Percentiles rank a stretch among this genome's conserved stretches.
phyloP scores from a whole-genome alignment of 495 filamentous ascomycete genomes.

The Lindgomyces ingoldianus region DNA sequence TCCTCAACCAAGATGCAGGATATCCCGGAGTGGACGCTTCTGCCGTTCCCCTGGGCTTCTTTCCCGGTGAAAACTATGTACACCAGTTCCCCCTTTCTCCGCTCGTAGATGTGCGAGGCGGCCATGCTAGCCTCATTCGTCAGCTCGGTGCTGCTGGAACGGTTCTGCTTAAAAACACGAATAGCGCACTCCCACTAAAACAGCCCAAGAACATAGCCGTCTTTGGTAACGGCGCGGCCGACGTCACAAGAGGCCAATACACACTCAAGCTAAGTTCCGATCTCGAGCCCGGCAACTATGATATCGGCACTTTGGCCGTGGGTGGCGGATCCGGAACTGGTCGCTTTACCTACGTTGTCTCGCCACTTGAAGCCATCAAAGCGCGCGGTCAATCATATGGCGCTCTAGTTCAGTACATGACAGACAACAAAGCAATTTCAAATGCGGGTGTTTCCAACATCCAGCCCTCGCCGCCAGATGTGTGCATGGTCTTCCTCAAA shows the following conservation, averaged over 20 bases:
- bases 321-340: slow-evolving; percentile 63
- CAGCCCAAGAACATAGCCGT: slow-evolving; percentile 57
- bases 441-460: slow-evolving; percentile 41
- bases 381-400: slow-evolving; percentile 19
- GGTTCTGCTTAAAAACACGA: slow-evolving; percentile 64
- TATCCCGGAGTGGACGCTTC: slow-evolving; percentile 36
- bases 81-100: slow-evolving; percentile 22
- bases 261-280: slow-evolving; percentile 35
- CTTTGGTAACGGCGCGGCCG: slow-evolving; percentile 64
- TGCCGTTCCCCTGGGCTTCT: slow-evolving; percentile 21
- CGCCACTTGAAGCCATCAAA: slow-evolving; percentile 62
- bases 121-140: slow-evolving; percentile 54
- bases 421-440: slow-evolving; percentile 47
- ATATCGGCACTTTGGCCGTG: slow-evolving; percentile 58
- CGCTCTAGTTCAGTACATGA: slow-evolving; percentile 39
- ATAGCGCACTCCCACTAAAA: slow-evolving; percentile 56
- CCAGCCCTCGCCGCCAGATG: slow-evolving; percentile 37
- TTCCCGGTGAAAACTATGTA: slow-evolving; percentile 9
- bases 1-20: slow-evolving; percentile 34
- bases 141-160: slow-evolving; percentile 59
- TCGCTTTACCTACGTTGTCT: slow-evolving; percentile 53
- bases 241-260: slow-evolving; percentile 20
- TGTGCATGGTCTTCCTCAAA: slow-evolving; percentile 61
- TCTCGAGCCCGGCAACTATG: slow-evolving; percentile 51
- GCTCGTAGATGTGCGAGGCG: slow-evolving; percentile 53